Evolutionary conservation across 768 basidiomycete genomes (phyloP), one percentile per base, ranked within the genome.

Genomic region (Boletus insuetus): DNA sequence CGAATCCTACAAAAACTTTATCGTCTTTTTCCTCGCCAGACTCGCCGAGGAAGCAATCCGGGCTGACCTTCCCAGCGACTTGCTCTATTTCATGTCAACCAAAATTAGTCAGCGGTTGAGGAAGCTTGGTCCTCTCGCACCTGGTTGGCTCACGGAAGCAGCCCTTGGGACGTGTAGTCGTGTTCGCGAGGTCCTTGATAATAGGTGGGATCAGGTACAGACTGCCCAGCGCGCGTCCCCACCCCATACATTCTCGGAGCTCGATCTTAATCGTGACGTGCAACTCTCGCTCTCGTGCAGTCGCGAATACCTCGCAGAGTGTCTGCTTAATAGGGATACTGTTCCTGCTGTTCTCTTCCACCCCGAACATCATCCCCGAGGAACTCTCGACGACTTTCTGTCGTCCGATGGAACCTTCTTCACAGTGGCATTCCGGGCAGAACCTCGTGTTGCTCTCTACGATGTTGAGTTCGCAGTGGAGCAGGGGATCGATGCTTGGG

Each of bases 1-100:
- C 11, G 41, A 39, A 12, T 60, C 64, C 0, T 84, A 84, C 67
- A 83, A 84, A 51, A 9, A 37, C 2, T 83, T 83, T 64, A 75
- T 82, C 61, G 40, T 76, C 2, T 81, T 72, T 44, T 65, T 81
- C 47, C 60, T 76, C 39, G 58, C 71, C 6, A 38, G 57, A 19
- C 53, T 70, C 3, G 58, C 76, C 4, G 34, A 61, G 3, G 29
- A 61, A 4, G 69, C 67, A 5, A 48, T 66, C 1, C 45, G 55
- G 1, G 12, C 3, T 0, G 46, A 64, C 14, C 42, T 61, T 16
- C 40, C 58, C 6, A 64, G 53, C 34, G 66, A 76, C 34, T 12
- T 74, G 3, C 62, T 76, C 8, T 62, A 63, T 16, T 65, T 37
- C 26, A 70, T 71, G 62, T 65, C 60, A 1, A 32, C 58, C n/a